Conservation (phyloP, 73 alveolate species). For the Halteria grandinella region DNA sequence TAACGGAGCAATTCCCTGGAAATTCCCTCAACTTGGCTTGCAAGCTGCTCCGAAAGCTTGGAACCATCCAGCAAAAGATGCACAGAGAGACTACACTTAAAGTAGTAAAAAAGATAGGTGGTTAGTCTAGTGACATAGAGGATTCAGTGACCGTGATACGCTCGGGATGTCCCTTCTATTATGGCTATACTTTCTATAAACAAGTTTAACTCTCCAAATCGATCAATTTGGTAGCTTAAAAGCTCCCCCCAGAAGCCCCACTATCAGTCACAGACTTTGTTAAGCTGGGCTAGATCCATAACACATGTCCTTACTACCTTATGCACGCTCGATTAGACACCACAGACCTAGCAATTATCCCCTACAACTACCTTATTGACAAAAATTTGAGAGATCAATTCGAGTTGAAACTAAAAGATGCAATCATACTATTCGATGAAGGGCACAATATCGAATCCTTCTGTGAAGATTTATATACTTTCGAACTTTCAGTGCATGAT, state of each 20-base stretch:
- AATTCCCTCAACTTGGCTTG: slow-evolving; percentile 54
- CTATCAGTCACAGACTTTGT: slow-evolving; percentile 28
- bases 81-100: slow-evolving; percentile 21
- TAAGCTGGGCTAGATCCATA: slow-evolving; percentile 23
- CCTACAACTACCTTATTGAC: slow-evolving; percentile 70
- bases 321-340: slow-evolving; percentile 13
- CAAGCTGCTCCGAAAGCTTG: slow-evolving; percentile 34
- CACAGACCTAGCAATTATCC: slow-evolving; percentile 55
- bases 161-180: slow-evolving; percentile 59
- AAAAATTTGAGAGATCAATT: slow-evolving; percentile 64
- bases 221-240: too few relatives aligned
- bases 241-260: slow-evolving; percentile 51
- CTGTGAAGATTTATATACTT: slow-evolving; percentile 63
- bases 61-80: slow-evolving; percentile 1
- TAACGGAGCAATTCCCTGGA: slow-evolving; percentile 46
- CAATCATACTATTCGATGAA: slow-evolving; percentile 89
- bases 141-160: slow-evolving; percentile 21
- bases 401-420: slow-evolving; percentile 59
- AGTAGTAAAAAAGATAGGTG: not conserved
- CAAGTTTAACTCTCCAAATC: too few relatives aligned
- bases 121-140: slow-evolving; percentile 41
- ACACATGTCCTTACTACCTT: slow-evolving; percentile 59
- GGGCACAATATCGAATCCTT: slow-evolving; percentile 88
- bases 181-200: not conserved
- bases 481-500: slow-evolving; percentile 54